Percentiles rank a stretch among this genome's conserved stretches.
Evolutionary conservation across 148 eudicot genomes (phyloP).

Genomic region (Fagopyrum esculentum): DNA sequence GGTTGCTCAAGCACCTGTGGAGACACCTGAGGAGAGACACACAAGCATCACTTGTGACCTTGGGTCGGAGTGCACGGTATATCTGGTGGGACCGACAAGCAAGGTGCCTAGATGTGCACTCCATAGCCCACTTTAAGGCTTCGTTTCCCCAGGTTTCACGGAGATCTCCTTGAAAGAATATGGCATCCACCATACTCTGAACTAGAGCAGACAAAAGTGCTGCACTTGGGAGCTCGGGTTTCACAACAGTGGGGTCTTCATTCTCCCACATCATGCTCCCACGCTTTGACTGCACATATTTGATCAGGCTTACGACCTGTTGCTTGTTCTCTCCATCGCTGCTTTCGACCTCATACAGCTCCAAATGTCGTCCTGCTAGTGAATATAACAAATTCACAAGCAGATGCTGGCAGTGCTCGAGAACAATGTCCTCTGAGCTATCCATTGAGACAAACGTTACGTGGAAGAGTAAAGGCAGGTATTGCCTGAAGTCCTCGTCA

Average conservation of each 20-base stretch:
- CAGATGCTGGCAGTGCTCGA: conserved; percentile 96
- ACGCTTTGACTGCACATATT: conserved; percentile 93
- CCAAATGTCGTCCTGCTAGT: conserved; percentile 96
- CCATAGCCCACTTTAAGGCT: conserved; percentile 99
- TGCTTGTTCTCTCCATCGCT: conserved; percentile 97
- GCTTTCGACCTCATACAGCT: conserved; percentile 88
- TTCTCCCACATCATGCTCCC: conserved; percentile 99
- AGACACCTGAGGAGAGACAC: conserved; percentile 94
- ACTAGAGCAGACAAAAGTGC: conserved; percentile 95
- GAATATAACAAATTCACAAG: conserved; percentile 91
- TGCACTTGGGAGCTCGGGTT: conserved; percentile 89
- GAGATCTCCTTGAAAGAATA: conserved; percentile 95
- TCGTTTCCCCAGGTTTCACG: conserved; percentile 97
- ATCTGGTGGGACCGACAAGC: conserved; percentile 98
- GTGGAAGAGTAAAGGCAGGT: conserved; percentile 89
- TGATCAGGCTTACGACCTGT: conserved; percentile 91
- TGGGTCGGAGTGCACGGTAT: conserved; percentile 88
- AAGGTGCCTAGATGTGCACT: conserved; percentile 95
- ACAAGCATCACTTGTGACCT: conserved; percentile 85
- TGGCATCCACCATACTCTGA: conserved; percentile 99
- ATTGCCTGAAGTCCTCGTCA: conserved; percentile 95
- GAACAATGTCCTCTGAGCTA: conserved; percentile 96
- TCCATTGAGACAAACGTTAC: conserved; percentile 99
- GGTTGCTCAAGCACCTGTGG: conserved; percentile 80
- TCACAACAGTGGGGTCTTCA: conserved; percentile 82